These are phyloP conservation scores for Mycena galericulata DNA, from an alignment of 768 basidiomycete species.

Conservation along the genomic window DNA sequence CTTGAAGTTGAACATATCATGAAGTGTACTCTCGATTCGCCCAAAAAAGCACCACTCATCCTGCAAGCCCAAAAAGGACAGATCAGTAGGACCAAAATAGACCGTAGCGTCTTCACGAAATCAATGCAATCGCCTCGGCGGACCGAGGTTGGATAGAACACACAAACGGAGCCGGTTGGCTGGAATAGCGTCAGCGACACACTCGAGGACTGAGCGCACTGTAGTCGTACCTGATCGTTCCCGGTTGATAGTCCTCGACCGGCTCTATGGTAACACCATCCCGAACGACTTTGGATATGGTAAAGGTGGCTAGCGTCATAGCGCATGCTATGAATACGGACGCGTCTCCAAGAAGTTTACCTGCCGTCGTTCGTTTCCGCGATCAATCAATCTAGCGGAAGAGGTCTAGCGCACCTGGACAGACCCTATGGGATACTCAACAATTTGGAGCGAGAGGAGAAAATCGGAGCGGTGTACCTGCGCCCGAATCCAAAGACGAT, in stretches of 20 bases:
- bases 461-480: conserved; percentile 9
- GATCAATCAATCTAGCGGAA: background rate
- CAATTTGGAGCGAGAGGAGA: background rate
- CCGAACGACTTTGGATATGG: conserved; percentile 47
- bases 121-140: conserved; percentile 30
- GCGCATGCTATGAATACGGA: conserved; percentile 49
- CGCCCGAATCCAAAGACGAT: conserved; percentile 43
- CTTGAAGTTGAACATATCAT: too few species aligned
- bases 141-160: conserved; percentile 27
- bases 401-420: conserved; percentile 25
- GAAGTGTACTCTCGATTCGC: too few species aligned
- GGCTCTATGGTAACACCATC: conserved; percentile 40
- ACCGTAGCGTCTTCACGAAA: conserved; percentile 7
- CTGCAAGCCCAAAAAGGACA: background rate
- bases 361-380: too few species aligned
- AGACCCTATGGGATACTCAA: conserved; percentile 4
- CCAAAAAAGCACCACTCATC: background rate
- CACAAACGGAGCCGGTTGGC: conserved; percentile 34
- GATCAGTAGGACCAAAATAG: background rate
- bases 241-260: conserved; percentile 47
- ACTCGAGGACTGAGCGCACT: too few species aligned
- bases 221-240: conserved; percentile 50
- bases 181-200: background rate
- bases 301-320: conserved; percentile 49
- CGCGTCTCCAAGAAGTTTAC: conserved; percentile 48